Evolutionary conservation across 1,284 basidiomycete species (phyloP).

Genomic region (Cryptococcus maquisensis): DNA sequence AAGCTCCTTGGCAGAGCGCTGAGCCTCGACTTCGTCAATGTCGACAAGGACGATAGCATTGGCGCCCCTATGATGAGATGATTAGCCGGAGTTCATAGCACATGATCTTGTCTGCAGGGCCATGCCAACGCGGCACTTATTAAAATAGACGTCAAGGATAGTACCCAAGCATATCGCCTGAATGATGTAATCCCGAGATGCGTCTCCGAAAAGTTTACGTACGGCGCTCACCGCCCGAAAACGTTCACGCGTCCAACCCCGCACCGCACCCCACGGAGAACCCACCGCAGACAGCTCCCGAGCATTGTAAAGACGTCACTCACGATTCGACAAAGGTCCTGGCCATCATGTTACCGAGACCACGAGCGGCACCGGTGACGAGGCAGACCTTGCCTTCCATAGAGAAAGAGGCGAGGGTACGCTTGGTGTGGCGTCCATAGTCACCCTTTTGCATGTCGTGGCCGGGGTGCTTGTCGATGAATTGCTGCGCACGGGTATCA

Average conservation of each 20-base stretch:
- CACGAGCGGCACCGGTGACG: conserved; percentile 90
- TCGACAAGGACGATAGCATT: conserved; percentile 78
- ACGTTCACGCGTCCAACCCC: background rate
- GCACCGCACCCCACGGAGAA: background rate
- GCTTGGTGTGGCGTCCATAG: conserved; percentile 40
- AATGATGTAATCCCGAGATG: no score
- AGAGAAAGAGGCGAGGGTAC: conserved; percentile 41
- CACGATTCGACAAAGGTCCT: conserved; percentile 82
- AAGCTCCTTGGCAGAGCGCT: conserved; percentile 70
- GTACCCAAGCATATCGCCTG: no score
- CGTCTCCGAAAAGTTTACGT: no score
- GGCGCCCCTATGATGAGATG: conserved; percentile 60
- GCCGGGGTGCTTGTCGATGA: conserved; percentile 31
- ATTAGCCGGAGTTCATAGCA: no score
- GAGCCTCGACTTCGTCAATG: conserved; percentile 68
- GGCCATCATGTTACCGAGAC: conserved; percentile 83
- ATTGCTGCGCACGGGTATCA: conserved; percentile 8
- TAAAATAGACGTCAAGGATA: no score
- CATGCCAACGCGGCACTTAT: no score
- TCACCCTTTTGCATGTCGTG: conserved; percentile 37
- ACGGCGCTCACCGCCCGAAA: no score
- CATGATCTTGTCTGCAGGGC: no score
- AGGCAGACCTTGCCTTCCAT: conserved; percentile 68
- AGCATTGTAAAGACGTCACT: conserved; percentile 35
- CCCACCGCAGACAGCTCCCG: background rate